A percentile compares a stretch with the other conserved stretches of the same genome.
Evolutionary conservation across 2,329 filamentous ascomycete genomes (phyloP).

Genomic region (Fusarium austroafricanum): DNA sequence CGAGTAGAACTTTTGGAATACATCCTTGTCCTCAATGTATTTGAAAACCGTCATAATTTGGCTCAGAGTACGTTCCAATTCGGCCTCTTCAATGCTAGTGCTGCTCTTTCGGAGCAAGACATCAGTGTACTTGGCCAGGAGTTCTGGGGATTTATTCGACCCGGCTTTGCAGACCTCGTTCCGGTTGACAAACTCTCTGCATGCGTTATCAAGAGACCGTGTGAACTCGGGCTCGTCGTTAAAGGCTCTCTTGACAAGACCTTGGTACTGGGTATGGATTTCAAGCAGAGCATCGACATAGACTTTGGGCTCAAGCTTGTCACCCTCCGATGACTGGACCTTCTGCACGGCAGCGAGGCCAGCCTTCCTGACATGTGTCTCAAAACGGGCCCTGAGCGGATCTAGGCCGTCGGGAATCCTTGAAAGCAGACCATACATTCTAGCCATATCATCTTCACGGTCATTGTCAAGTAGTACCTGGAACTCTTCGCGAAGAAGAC

Average conservation of each 20-base stretch:
- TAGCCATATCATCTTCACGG: constrained; percentile 91
- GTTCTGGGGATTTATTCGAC: constrained; percentile 92
- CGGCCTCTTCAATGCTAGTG: constrained; percentile 91
- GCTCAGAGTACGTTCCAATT: constrained; percentile 86
- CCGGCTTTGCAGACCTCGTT: constrained; percentile 96
- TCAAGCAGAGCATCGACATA: constrained; percentile 96
- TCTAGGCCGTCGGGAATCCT: constrained; percentile 93
- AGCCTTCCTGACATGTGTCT: constrained; percentile 91
- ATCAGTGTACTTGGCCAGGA: constrained; percentile 96
- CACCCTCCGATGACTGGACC: constrained; percentile 84
- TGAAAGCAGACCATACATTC: constrained; percentile 94
- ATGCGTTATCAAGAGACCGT: constrained; percentile 94
- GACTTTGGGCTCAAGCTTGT: constrained; percentile 93
- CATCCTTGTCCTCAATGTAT: constrained; percentile 99
- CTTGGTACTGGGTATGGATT: constrained; percentile 93
- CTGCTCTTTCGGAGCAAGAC: constrained; percentile 91
- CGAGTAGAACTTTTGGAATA: constrained; percentile 99
- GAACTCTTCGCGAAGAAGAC: constrained; percentile 92
- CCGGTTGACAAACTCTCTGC: constrained; percentile 96
- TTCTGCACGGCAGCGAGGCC: constrained; percentile 91
- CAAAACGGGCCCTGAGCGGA: constrained; percentile 86
- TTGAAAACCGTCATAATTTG: constrained; percentile 99
- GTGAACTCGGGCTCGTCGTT: constrained; percentile 97
- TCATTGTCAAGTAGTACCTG: constrained; percentile 94
- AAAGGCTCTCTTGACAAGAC: constrained; percentile 91